Conservation (phyloP, 2,329 filamentous ascomycete species). For the Curvularia lunata region DNA sequence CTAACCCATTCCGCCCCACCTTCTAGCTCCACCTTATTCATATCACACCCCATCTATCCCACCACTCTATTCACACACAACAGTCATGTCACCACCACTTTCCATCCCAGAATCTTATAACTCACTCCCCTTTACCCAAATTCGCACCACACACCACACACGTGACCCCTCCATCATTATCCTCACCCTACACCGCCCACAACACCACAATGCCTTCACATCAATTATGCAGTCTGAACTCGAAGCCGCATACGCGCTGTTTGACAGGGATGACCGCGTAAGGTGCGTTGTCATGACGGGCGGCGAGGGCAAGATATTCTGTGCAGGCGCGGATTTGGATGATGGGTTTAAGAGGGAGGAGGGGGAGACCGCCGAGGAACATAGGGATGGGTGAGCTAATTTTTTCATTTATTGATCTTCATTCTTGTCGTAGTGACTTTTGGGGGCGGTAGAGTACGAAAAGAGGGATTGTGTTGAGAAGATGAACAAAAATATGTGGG, state of each 20-base stretch:
- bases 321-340: conserved; percentile 64
- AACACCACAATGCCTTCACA: conserved; percentile 73
- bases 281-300: conserved; percentile 63
- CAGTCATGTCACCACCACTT: conserved; percentile 20
- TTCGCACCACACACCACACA: conserved; percentile 53
- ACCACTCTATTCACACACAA: background rate
- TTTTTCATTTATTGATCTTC: background rate
- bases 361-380: conserved; percentile 56
- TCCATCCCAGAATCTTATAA: conserved; percentile 50
- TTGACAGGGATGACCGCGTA: conserved; percentile 62
- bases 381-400: conserved; percentile 60
- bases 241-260: conserved; percentile 58
- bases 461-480: too few relatives aligned
- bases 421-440: too few relatives aligned
- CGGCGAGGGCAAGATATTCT: conserved; percentile 57
- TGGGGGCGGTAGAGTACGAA: too few relatives aligned
- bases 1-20: too few relatives aligned
- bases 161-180: conserved; percentile 63
- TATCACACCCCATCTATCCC: too few relatives aligned
- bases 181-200: conserved; percentile 68
- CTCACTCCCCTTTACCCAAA: conserved; percentile 49
- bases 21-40: too few relatives aligned
- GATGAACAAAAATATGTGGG: too few relatives aligned
- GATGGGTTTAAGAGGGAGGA: conserved; percentile 55
- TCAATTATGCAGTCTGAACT: conserved; percentile 68